Evolutionary conservation across 2,329 filamentous ascomycete species (phyloP).

Genomic region (Alternaria triticimaculans): DNA sequence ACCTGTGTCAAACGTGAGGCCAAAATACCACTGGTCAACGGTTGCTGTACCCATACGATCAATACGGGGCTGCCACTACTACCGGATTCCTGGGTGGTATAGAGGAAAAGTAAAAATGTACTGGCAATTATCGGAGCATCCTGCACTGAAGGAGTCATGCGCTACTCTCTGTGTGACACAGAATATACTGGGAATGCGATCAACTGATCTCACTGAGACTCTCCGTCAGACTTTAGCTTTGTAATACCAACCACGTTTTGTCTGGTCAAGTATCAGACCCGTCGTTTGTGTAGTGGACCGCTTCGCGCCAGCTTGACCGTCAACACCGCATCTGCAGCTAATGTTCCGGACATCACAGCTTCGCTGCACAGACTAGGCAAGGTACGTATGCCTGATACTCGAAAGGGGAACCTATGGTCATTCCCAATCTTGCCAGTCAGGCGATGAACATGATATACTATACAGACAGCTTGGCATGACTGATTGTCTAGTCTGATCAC

Average conservation of each 20-base stretch:
- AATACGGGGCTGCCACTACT: neutral
- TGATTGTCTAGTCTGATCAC: neutral
- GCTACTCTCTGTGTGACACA: neutral
- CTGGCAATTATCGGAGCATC: neutral
- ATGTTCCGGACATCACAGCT: too few species aligned
- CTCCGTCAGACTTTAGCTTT: neutral
- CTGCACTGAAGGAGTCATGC: neutral
- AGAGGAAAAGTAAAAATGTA: neutral
- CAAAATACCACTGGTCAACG: neutral
- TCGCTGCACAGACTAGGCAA: neutral
- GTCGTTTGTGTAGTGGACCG: too few species aligned
- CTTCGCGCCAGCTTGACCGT: neutral
- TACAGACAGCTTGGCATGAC: neutral
- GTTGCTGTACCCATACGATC: neutral
- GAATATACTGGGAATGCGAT: neutral
- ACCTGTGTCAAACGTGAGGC: neutral
- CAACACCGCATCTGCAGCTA: neutral
- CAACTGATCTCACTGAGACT: neutral
- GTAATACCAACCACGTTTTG: neutral
- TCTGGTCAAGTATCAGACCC: neutral
- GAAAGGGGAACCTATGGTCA: neutral
- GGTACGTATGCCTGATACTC: neutral
- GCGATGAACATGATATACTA: neutral
- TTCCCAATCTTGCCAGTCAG: too few species aligned
- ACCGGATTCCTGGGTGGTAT: neutral